phyloP scores from a whole-genome alignment of 1,284 basidiomycete genomes.

The Leccinum subfulvum region DNA sequence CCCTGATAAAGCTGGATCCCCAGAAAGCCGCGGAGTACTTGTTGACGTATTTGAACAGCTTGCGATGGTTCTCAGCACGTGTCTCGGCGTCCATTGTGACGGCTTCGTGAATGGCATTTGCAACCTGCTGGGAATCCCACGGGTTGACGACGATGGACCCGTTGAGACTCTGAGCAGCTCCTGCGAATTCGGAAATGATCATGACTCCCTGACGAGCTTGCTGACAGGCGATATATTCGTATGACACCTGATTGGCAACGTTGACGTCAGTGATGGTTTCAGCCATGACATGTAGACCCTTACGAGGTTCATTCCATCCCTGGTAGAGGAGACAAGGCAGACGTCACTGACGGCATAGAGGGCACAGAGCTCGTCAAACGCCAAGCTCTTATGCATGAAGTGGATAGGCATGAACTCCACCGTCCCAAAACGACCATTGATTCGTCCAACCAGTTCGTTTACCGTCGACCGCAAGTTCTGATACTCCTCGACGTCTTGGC shows the following conservation, averaged over 20 bases:
- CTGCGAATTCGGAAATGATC: conserved; percentile 98
- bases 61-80: conserved; percentile 88
- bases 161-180: conserved; percentile 94
- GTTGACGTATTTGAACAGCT: conserved; percentile 93
- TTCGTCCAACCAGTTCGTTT: conserved; percentile 96
- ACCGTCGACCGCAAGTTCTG: conserved; percentile 95
- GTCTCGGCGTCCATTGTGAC: conserved; percentile 84
- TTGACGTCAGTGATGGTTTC: conserved; percentile 14
- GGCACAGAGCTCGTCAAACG: conserved; percentile 94
- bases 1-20: conserved; percentile 88
- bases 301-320: conserved; percentile 99
- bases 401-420: conserved; percentile 99
- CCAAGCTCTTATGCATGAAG: conserved; percentile 94
- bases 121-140: conserved; percentile 94
- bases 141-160: conserved; percentile 95
- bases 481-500: conserved; percentile 99
- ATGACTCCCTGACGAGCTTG: conserved; percentile 90
- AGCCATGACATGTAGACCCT: conserved; percentile 9
- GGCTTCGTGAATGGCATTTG: conserved; percentile 92
- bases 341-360: conserved; percentile 96
- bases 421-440: conserved; percentile 97
- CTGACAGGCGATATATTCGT: conserved; percentile 98
- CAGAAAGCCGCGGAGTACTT: conserved; percentile 93
- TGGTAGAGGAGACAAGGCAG: conserved; percentile 91
- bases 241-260: conserved; percentile 74